Percentiles rank a stretch among this genome's conserved stretches.
Evolutionary conservation across 2,329 filamentous ascomycete species (phyloP).

Genomic region (Sporothrix curviconia): DNA sequence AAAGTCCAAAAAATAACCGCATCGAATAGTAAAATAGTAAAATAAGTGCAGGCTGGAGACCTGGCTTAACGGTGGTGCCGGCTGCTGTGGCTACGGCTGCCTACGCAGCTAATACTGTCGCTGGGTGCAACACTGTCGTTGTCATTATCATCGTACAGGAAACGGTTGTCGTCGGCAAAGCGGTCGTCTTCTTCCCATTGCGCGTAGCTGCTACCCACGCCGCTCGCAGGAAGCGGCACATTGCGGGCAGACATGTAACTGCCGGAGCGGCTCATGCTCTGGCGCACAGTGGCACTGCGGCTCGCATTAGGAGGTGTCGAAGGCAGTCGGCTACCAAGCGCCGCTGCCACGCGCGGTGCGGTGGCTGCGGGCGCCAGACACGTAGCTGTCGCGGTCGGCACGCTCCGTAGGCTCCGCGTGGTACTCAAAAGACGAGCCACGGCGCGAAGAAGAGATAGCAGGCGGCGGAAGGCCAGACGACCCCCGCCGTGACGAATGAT

Average conservation of each 20-base stretch:
- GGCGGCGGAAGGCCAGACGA: constrained; percentile 22
- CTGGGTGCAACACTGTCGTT: constrained; percentile 49
- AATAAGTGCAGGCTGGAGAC: not conserved
- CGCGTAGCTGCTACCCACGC: constrained; percentile 34
- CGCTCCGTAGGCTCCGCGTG: constrained; percentile 16
- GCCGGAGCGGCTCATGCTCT: constrained; percentile 17
- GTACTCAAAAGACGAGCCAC: constrained; percentile 16
- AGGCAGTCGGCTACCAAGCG: constrained; percentile 15
- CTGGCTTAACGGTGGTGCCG: constrained; percentile 23
- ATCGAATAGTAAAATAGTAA: not conserved
- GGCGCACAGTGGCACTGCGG: constrained; percentile 15
- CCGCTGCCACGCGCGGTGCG: constrained; percentile 27
- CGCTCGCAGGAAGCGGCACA: constrained; percentile 36
- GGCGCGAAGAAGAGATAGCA: constrained; percentile 19
- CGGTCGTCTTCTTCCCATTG: constrained; percentile 14
- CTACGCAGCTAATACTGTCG: constrained; percentile 58
- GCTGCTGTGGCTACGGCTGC: constrained; percentile 30
- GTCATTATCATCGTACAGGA: constrained; percentile 31
- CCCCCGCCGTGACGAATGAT: constrained; percentile 30
- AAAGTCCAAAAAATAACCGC: no score
- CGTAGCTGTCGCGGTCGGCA: constrained; percentile 35
- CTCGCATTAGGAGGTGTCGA: constrained; percentile 18
- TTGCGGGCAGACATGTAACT: constrained; percentile 26
- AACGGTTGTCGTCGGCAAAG: not conserved
- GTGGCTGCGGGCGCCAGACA: constrained; percentile 35